Evolutionary conservation across 768 basidiomycete genomes (phyloP), one percentile per base, ranked within the genome.

Genomic region (Mycena chlorophos): DNA sequence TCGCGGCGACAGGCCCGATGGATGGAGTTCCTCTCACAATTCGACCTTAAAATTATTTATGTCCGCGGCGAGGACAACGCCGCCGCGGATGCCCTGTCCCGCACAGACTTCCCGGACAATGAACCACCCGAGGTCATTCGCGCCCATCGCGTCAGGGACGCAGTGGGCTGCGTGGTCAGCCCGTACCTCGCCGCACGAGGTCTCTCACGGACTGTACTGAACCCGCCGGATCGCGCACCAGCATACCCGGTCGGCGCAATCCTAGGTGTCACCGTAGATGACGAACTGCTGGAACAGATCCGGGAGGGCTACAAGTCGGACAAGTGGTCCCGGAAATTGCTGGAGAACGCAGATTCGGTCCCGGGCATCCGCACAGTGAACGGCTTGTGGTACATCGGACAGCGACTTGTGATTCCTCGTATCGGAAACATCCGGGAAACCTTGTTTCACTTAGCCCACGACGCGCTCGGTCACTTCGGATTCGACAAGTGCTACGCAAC

Each of bases 1-100:
- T 75, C 68, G 0, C 55, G 65, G 0, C 50, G 60, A 0, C 78
- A 78, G 48, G 59, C 63, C 0, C 55, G 65, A 0, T 78, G 76
- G 77, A 57, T 65, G 49, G 65, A 75, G 55, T 67, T 69, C 46
- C 39, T 79, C 3, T 56, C 67, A 0, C 69, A 78, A 26, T 79
- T 66, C 51, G 66, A 78, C 23, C 65, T 63, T 46, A 38, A 58
- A 0, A 71, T 78, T 17, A 48, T 51, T 3, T 79, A 78, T 52
- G 55, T 76, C 5, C 42, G 52, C 2, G 77, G 76, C 0, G 58
- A 68, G 14, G 56, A 69, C 23, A 77, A 78, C 56, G 58, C 59
- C 1, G 67, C 67, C 2, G 71, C 75, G 0, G 75, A 80, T 57
- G 68, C 73, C 0, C 63, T 80, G 1, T 78, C 74, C 0, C 54